A percentile compares a stretch with the other conserved stretches of the same genome.
Evolutionary conservation across 495 filamentous ascomycete genomes (phyloP).

Genomic region (Aspergillus ellipticus): DNA sequence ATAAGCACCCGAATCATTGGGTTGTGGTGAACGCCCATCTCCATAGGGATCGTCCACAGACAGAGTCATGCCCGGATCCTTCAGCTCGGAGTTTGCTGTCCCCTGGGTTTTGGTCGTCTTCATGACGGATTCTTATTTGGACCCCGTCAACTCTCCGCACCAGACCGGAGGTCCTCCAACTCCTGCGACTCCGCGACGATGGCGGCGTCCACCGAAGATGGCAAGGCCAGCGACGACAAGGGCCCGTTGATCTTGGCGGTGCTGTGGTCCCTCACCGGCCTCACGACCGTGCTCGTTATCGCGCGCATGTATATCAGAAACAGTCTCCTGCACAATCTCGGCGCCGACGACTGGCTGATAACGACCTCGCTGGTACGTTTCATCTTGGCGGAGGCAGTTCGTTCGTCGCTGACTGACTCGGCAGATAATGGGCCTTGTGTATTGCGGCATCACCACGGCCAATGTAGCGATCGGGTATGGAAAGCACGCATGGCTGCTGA

Average conservation of each 20-base stretch:
- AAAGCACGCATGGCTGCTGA: conserved; percentile 19
- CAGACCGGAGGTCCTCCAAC: too few relatives aligned
- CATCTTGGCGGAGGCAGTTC: neutral
- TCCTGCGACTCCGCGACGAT: too few relatives aligned
- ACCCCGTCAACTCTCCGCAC: too few relatives aligned
- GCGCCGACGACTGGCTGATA: conserved; percentile 51
- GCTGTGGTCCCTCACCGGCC: conserved; percentile 33
- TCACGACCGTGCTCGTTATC: conserved; percentile 30
- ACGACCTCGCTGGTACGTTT: conserved; percentile 35
- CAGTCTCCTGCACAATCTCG: conserved; percentile 40
- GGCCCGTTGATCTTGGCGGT: conserved; percentile 41
- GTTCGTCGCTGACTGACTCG: neutral
- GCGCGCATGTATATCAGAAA: conserved; percentile 46
- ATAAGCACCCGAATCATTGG: too few relatives aligned
- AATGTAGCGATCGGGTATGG: conserved; percentile 28
- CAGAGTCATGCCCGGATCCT: too few relatives aligned
- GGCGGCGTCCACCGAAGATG: too few relatives aligned
- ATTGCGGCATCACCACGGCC: conserved; percentile 16
- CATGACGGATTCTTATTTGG: too few relatives aligned
- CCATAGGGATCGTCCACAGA: too few relatives aligned
- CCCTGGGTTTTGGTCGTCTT: too few relatives aligned
- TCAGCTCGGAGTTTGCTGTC: too few relatives aligned
- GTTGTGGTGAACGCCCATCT: too few relatives aligned
- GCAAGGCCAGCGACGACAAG: conserved; percentile 24
- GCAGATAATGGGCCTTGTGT: conserved; percentile 22